phyloP scores from a whole-genome alignment of 208 protist genomes.

The Novymonas esmeraldas region DNA sequence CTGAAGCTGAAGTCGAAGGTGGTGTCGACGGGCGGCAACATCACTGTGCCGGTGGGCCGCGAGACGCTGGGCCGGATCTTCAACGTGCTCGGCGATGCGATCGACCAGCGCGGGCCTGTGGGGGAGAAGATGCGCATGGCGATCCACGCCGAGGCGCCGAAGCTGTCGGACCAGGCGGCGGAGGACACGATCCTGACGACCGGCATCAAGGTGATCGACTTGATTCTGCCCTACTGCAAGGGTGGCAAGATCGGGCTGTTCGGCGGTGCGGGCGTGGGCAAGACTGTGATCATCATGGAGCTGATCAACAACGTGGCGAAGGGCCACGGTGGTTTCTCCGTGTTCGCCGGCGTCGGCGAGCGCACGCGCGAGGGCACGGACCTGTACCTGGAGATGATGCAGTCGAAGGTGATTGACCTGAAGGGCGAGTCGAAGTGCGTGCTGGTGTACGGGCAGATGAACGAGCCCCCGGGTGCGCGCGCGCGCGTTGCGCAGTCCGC shows the following conservation, averaged over 20 bases:
- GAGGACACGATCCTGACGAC: slow-evolving; percentile 96
- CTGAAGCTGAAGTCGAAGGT: slow-evolving; percentile 95
- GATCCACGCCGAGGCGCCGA: slow-evolving; percentile 96
- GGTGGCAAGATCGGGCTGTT: slow-evolving; percentile 99
- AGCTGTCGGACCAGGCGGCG: slow-evolving; percentile 93
- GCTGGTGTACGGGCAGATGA: slow-evolving; percentile 99
- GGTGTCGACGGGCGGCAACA: slow-evolving; percentile 94
- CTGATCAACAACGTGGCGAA: slow-evolving; percentile 99
- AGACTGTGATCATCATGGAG: slow-evolving; percentile 99
- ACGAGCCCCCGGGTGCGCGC: slow-evolving; percentile 98
- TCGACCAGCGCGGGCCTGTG: slow-evolving; percentile 97
- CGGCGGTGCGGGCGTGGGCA: slow-evolving; percentile 98
- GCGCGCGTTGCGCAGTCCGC: slow-evolving; percentile 98
- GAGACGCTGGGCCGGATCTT: slow-evolving; percentile 98
- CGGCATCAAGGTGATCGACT: slow-evolving; percentile 99
- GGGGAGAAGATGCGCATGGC: slow-evolving; percentile 84
- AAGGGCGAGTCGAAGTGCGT: slow-evolving; percentile 97
- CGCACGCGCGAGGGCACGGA: slow-evolving; percentile 98
- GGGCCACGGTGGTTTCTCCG: slow-evolving; percentile 98
- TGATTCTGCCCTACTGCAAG: slow-evolving; percentile 98
- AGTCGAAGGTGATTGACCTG: slow-evolving; percentile 95
- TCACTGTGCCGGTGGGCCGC: slow-evolving; percentile 96
- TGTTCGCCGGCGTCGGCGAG: slow-evolving; percentile 99
- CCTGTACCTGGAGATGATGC: slow-evolving; percentile 99
- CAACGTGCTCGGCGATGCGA: slow-evolving; percentile 98